Evolutionary conservation across 371 early-diverging fungal genomes (phyloP).

Genomic region (Rhizomucor pusillus): DNA sequence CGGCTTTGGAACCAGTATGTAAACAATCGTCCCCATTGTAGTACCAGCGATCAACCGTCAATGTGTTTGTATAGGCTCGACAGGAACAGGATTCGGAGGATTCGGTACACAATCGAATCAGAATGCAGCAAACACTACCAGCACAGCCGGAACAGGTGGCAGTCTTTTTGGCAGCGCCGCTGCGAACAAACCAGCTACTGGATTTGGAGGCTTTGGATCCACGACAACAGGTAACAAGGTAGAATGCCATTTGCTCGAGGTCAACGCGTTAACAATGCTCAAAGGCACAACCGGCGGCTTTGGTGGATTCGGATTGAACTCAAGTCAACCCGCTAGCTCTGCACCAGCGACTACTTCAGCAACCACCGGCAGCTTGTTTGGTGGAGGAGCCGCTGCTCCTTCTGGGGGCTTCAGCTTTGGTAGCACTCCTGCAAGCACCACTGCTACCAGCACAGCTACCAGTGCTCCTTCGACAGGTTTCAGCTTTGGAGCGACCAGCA

Average conservation of each 20-base stretch:
- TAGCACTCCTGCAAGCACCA: background rate
- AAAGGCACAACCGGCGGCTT: constrained; percentile 4
- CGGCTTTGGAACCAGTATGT: constrained; percentile 24
- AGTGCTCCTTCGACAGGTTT: too few species aligned
- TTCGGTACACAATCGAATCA: constrained; percentile 20
- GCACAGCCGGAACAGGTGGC: background rate
- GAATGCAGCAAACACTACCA: constrained; percentile 13
- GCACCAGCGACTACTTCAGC: constrained; percentile 1
- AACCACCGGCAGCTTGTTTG: too few species aligned
- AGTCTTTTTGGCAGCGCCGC: constrained; percentile 4
- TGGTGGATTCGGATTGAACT: constrained; percentile 7
- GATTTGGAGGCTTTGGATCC: too few species aligned
- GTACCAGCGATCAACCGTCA: too few species aligned
- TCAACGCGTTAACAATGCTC: background rate
- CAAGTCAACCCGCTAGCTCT: constrained; percentile 1
- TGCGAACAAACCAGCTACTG: too few species aligned
- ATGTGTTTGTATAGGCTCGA: too few species aligned
- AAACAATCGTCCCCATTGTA: too few species aligned
- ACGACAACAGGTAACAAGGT: constrained; percentile 1
- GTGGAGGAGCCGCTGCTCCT: constrained; percentile 3
- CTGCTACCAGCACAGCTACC: constrained; percentile 12
- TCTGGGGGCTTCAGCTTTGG: constrained; percentile 5
- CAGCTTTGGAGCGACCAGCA: too few species aligned
- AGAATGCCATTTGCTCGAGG: background rate
- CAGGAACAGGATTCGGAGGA: too few species aligned